Evolutionary conservation across 768 basidiomycete genomes (phyloP), one percentile per base, ranked within the genome.

Genomic region (Arthromyces matolae): DNA sequence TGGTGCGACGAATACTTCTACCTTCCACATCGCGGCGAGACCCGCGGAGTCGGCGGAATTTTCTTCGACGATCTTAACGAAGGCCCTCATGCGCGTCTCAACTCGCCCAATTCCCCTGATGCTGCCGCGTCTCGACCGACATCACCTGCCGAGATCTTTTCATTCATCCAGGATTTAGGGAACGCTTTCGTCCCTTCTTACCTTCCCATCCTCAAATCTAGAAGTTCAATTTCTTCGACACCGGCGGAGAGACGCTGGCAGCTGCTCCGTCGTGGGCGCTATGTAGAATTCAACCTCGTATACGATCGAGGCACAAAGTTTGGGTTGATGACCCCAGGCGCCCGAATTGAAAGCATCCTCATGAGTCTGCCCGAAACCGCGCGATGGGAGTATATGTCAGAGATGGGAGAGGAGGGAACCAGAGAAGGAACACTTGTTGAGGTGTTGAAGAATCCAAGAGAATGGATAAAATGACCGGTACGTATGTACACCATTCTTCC

Each of bases 1-100:
- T 97, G 93, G 92, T 97, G 95, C 70, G 96, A 98, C 68, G 86
- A 94, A 64, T 99, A 99, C 71, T 99, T 99, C 67, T 86, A 77
- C 66, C 87, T 97, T 60, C 77, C 89, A 14, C 96, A 98, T 64
- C 82, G 96, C 9, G 62, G 68, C 24, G 96, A 98, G 70, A 68
- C 81, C 2, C 80, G 96, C 35, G 96, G 96, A 4, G 69, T 99
- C 40, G 96, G 96, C 25, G 96, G 96, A 0, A 71, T 99, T 46
- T 98, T 98, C 75, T 95, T 97, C 61, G 96, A 98, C 64, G 96
- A 99, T 63, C 80, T 98, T 47, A 81, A 76, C 56, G 75, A 73
- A 41, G 78, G 78, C 27, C 66, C 71, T 3, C 90, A 93, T 62
- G 61, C 72, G n/a, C 80, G 81, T n/a, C 71, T 93, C 25, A 67